These are phyloP conservation scores for Fusarium armeniacum DNA, from an alignment of 2,329 filamentous ascomycete species.

Conservation along the genomic window DNA sequence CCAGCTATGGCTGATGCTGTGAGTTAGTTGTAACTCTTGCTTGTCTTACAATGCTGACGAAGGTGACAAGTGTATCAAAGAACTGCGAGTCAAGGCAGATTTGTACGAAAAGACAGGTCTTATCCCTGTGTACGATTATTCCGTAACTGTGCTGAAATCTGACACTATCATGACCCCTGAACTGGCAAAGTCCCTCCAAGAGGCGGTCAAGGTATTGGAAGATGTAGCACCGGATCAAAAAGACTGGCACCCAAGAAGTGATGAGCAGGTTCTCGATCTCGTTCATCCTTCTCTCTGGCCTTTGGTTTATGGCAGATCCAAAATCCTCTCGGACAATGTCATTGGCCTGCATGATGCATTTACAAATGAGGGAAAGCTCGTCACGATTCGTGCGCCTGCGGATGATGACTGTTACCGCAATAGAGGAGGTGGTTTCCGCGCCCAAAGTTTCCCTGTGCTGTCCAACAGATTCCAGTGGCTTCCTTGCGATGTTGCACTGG, in stretches of 20 bases:
- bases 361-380: not conserved
- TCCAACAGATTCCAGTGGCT: slow-evolving; percentile 20
- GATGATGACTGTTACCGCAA: not conserved
- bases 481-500: slow-evolving; percentile 6
- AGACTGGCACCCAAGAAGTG: slow-evolving; percentile 19
- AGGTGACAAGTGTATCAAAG: not conserved
- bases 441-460: not conserved
- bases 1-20: not conserved
- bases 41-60: not conserved
- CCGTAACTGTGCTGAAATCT: not conserved
- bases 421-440: not conserved
- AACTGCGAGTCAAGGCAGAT: not conserved
- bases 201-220: not conserved
- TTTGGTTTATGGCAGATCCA: slow-evolving; percentile 23
- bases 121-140: not conserved
- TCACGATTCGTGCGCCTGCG: not conserved
- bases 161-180: not conserved
- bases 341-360: not conserved
- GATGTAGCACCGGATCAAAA: not conserved
- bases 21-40: not conserved
- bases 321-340: not conserved
- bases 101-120: not conserved
- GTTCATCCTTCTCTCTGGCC: slow-evolving; percentile 35
- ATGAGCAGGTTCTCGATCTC: not conserved
- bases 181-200: not conserved